Conservation (phyloP, 305 asterid genomes). For the Fraxinus sp. region DNA sequence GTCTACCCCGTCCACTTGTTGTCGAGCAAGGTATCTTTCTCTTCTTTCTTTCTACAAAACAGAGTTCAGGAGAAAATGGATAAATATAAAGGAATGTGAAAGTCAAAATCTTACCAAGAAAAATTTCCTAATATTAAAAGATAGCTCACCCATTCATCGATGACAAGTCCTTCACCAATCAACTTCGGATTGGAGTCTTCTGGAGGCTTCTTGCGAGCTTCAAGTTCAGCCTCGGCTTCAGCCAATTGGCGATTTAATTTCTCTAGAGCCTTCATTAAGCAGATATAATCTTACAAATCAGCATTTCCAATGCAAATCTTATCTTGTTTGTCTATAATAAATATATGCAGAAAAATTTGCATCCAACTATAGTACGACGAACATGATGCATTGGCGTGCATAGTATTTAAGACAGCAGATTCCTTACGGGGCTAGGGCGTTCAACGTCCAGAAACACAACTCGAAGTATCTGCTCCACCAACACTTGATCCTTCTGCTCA, state of each 20-base stretch:
- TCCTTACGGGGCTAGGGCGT: slow-evolving; percentile 79
- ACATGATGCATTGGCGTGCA: background rate
- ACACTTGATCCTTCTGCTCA: slow-evolving; percentile 84
- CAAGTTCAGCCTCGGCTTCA: slow-evolving; percentile 92
- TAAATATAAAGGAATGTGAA: slow-evolving; percentile 3
- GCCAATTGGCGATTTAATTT: slow-evolving; percentile 80
- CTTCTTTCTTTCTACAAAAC: slow-evolving; percentile 83
- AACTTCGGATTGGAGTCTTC: slow-evolving; percentile 78
- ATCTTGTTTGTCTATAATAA: slow-evolving; percentile 4
- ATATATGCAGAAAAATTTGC: slow-evolving; percentile 4
- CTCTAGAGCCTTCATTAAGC: slow-evolving; percentile 63
- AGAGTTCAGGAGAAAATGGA: background rate
- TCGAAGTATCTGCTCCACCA: slow-evolving; percentile 81
- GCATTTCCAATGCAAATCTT: slow-evolving; percentile 9
- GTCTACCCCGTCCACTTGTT: slow-evolving; percentile 77
- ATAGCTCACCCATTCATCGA: slow-evolving; percentile 88
- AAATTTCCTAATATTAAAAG: background rate
- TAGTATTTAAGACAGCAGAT: slow-evolving; percentile 4
- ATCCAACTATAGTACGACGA: background rate
- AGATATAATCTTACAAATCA: slow-evolving; percentile 1
- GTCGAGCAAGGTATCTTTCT: slow-evolving; percentile 89
- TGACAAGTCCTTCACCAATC: slow-evolving; percentile 94
- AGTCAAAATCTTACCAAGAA: background rate
- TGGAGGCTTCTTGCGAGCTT: slow-evolving; percentile 80
- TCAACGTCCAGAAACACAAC: slow-evolving; percentile 84